phyloP scores from a whole-genome alignment of 257 asterid genomes.

The Solanum piurae region DNA sequence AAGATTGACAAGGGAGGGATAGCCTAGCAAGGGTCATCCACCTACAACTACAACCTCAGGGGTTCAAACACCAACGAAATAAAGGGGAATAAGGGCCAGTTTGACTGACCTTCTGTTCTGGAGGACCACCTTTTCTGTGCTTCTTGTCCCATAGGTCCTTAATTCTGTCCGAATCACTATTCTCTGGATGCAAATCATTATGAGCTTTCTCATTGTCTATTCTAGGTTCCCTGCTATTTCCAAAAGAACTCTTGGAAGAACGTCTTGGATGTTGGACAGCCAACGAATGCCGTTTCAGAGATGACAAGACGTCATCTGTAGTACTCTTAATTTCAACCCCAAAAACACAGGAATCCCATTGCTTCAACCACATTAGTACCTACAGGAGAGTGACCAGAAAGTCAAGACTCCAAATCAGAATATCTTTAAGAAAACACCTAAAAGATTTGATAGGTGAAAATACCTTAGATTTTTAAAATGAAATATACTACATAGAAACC shows the following conservation, averaged over 20 bases:
- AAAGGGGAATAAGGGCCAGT: not conserved
- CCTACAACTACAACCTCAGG: not conserved
- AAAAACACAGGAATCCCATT: slow-evolving; percentile 93
- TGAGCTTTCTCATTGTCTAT: slow-evolving; percentile 31
- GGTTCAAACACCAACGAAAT: not conserved
- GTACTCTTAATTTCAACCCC: slow-evolving; percentile 92
- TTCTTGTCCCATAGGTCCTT: slow-evolving; percentile 55
- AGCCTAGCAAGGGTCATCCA: not conserved
- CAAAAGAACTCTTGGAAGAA: slow-evolving; percentile 34
- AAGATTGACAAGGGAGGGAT: not conserved
- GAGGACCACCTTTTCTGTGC: slow-evolving; percentile 53
- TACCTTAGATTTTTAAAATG: not conserved
- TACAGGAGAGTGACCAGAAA: slow-evolving; percentile 23
- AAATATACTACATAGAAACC: slow-evolving; percentile 1
- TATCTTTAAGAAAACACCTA: not conserved
- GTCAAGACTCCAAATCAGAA: not conserved
- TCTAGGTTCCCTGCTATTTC: slow-evolving; percentile 31
- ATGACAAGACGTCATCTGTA: slow-evolving; percentile 65
- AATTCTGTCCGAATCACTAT: slow-evolving; percentile 27
- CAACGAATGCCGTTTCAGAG: slow-evolving; percentile 76
- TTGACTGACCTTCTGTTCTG: slow-evolving; percentile 71
- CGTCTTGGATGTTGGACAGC: slow-evolving; percentile 47
- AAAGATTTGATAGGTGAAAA: not conserved
- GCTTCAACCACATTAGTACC: slow-evolving; percentile 97
- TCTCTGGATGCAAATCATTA: slow-evolving; percentile 34